phyloP scores from a whole-genome alignment of 2,329 filamentous ascomycete genomes.

The Chaetomium sp. region DNA sequence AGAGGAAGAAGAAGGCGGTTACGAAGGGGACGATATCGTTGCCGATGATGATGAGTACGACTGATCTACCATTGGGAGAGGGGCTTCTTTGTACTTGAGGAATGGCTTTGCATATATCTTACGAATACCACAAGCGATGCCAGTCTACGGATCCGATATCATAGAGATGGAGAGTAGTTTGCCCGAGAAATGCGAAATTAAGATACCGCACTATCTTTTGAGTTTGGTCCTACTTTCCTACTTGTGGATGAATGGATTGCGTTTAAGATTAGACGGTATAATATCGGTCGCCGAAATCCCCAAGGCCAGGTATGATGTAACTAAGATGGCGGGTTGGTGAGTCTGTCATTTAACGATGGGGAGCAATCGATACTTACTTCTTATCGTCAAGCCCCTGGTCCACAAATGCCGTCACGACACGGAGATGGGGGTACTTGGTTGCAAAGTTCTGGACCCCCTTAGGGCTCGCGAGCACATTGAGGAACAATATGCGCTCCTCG shows the following conservation, averaged over 20 bases:
- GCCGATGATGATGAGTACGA: constrained; percentile 50
- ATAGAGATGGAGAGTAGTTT: not conserved
- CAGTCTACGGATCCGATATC: not conserved
- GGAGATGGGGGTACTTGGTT: constrained; percentile 77
- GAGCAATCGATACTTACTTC: constrained; percentile 54
- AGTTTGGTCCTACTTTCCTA: constrained; percentile 1
- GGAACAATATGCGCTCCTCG: constrained; percentile 89
- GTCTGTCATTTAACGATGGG: constrained; percentile 16
- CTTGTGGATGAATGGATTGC: not conserved
- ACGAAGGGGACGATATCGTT: constrained; percentile 48
- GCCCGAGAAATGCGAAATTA: not conserved
- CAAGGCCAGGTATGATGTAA: constrained; percentile 89
- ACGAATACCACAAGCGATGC: constrained; percentile 11
- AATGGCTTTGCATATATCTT: constrained; percentile 2
- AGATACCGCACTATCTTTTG: constrained; percentile 8
- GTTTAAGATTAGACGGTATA: constrained; percentile 65
- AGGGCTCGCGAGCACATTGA: constrained; percentile 96
- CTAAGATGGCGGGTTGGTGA: constrained; percentile 44
- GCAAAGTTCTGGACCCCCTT: constrained; percentile 87
- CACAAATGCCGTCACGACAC: constrained; percentile 92
- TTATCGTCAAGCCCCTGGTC: constrained; percentile 92
- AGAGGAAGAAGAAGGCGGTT: constrained; percentile 38
- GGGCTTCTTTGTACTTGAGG: not conserved
- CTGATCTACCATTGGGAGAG: constrained; percentile 28
- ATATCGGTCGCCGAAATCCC: constrained; percentile 93